Evolutionary conservation across 257 asterid genomes (phyloP).

Genomic region (Capsicum rhomboideum): DNA sequence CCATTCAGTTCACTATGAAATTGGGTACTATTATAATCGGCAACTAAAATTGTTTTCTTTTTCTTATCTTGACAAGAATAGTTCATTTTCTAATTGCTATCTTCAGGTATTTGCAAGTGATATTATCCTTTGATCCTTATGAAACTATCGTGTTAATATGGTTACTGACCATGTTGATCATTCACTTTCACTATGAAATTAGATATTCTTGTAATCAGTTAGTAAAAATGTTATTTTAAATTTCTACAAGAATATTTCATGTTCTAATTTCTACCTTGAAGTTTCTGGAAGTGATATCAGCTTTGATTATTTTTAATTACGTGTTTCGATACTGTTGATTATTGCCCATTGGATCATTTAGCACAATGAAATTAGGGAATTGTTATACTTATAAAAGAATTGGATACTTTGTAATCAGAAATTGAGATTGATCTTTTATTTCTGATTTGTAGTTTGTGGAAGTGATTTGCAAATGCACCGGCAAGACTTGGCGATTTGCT

Average conservation of each 20-base stretch:
- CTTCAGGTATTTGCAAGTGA: neutral
- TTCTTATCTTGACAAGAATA: neutral
- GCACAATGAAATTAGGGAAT: neutral
- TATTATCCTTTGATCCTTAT: neutral
- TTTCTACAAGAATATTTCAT: neutral
- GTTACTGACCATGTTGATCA: neutral
- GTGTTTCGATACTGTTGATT: neutral
- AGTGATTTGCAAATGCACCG: slow-evolving; percentile 67
- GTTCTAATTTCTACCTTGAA: neutral
- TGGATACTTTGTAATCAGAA: too few relatives aligned
- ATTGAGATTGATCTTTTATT: neutral
- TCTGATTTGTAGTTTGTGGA: slow-evolving; percentile 50
- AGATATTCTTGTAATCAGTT: neutral
- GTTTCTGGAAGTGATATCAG: neutral
- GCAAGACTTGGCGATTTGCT: slow-evolving; percentile 73
- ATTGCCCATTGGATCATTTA: neutral
- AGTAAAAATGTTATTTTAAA: neutral
- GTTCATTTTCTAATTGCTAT: neutral
- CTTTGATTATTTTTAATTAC: neutral
- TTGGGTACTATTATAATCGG: neutral
- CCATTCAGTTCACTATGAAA: neutral
- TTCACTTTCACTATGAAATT: neutral
- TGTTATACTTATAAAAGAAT: neutral
- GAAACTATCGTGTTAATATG: neutral
- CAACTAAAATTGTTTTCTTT: neutral